Evolutionary conservation across 805 yeast genomes (phyloP).

Genomic region (Candida peoriensis): DNA sequence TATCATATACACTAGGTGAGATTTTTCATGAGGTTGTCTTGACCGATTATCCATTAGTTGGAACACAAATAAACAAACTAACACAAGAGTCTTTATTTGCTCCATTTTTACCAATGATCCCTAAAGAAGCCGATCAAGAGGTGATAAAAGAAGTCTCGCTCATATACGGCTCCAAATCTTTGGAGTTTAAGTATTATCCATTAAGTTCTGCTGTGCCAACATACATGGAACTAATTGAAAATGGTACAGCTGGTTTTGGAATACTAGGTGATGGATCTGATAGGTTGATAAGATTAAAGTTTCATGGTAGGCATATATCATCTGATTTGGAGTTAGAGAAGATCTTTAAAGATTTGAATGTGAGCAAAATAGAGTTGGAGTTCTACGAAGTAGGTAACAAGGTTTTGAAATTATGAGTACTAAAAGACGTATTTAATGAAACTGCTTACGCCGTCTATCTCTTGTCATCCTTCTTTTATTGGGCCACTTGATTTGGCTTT

Average conservation of each 20-base stretch:
- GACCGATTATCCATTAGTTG: constrained; percentile 60
- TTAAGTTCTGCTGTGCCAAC: constrained; percentile 77
- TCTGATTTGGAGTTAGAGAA: constrained; percentile 14
- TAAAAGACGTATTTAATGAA: background rate
- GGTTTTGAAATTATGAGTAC: constrained; percentile 23
- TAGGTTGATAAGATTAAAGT: constrained; percentile 13
- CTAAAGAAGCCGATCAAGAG: constrained; percentile 31
- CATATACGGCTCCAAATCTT: constrained; percentile 45
- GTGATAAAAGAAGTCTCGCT: constrained; percentile 37
- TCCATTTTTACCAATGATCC: constrained; percentile 28
- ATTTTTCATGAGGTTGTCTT: constrained; percentile 56
- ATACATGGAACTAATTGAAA: constrained; percentile 67
- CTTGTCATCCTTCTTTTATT: too few relatives aligned
- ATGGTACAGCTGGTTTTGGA: constrained; percentile 64
- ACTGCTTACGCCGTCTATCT: too few relatives aligned
- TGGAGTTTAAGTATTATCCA: constrained; percentile 63
- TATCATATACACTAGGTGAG: constrained; percentile 63
- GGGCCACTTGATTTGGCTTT: too few relatives aligned
- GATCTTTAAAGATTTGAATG: constrained; percentile 16
- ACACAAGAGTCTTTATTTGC: constrained; percentile 21
- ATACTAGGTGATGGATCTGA: constrained; percentile 9
- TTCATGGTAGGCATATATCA: constrained; percentile 11
- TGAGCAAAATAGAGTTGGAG: constrained; percentile 12
- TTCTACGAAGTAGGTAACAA: constrained; percentile 17
- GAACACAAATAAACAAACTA: constrained; percentile 31